Evolutionary conservation across 495 filamentous ascomycete genomes (phyloP).

Genomic region (Pseudomonodictys pantanalensis): DNA sequence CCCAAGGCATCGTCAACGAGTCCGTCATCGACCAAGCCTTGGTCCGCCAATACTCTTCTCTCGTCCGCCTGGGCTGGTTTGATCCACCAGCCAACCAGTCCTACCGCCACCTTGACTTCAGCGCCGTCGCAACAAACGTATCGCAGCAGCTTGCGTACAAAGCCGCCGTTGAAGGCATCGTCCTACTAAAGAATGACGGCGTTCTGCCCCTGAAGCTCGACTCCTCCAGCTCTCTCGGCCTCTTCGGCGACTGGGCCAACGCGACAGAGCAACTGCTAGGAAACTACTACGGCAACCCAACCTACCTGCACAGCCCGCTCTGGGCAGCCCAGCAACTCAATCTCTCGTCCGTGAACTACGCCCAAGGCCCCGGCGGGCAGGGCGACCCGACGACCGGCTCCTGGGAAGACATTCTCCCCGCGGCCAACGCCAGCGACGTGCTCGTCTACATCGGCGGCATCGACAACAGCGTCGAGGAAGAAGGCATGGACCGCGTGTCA

Average conservation of each 20-base stretch:
- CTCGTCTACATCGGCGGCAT: slow-evolving; percentile 60
- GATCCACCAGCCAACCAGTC: slow-evolving; percentile 46
- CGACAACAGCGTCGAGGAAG: slow-evolving; percentile 55
- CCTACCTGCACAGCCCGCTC: slow-evolving; percentile 55
- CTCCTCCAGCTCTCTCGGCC: slow-evolving; percentile 47
- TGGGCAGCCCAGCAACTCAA: slow-evolving; percentile 48
- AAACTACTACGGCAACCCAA: slow-evolving; percentile 57
- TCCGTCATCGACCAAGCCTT: slow-evolving; percentile 53
- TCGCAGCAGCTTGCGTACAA: slow-evolving; percentile 56
- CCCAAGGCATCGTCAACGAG: slow-evolving; percentile 49
- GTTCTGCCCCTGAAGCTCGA: slow-evolving; percentile 49
- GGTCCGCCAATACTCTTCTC: slow-evolving; percentile 54
- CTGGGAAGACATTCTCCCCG: slow-evolving; percentile 40
- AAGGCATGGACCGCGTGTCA: slow-evolving; percentile 53
- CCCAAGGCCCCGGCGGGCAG: slow-evolving; percentile 45
- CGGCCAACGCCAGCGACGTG: slow-evolving; percentile 52
- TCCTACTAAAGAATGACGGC: slow-evolving; percentile 62
- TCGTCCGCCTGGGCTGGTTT: slow-evolving; percentile 60
- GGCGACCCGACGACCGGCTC: slow-evolving; percentile 42
- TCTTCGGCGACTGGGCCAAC: slow-evolving; percentile 60
- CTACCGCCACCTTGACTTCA: slow-evolving; percentile 54
- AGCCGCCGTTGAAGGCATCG: slow-evolving; percentile 58
- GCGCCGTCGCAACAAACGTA: slow-evolving; percentile 51
- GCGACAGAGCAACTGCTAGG: slow-evolving; percentile 61
- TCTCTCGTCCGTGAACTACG: slow-evolving; percentile 52